Evolutionary conservation across 2,329 filamentous ascomycete species (phyloP).

Genomic region (Colletotrichum lupini): DNA sequence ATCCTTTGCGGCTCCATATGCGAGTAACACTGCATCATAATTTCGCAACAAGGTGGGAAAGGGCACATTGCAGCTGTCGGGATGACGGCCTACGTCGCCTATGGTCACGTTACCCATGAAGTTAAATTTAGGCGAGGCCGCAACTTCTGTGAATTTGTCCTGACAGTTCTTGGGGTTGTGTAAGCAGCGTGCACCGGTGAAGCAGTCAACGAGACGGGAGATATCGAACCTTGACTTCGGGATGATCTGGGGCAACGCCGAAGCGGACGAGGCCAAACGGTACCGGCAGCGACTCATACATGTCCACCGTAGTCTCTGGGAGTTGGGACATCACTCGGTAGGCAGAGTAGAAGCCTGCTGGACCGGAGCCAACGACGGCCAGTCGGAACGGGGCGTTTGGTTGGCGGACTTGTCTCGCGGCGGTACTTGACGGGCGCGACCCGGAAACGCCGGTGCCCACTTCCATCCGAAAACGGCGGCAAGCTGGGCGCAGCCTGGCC

Average conservation of each 20-base stretch:
- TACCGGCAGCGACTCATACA: constrained; percentile 95
- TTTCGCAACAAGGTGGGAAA: constrained; percentile 78
- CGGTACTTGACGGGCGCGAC: constrained; percentile 4
- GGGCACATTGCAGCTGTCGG: constrained; percentile 65
- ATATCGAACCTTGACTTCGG: constrained; percentile 87
- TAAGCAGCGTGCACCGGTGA: neutral
- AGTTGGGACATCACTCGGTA: constrained; percentile 85
- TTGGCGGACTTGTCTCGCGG: constrained; percentile 29
- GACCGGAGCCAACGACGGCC: constrained; percentile 92
- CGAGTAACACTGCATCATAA: constrained; percentile 92
- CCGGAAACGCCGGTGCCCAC: neutral
- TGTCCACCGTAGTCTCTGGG: constrained; percentile 80
- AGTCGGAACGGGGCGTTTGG: constrained; percentile 71
- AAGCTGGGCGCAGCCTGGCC: neutral
- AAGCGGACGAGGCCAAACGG: constrained; percentile 94
- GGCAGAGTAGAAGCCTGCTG: constrained; percentile 95
- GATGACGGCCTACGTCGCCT: constrained; percentile 62
- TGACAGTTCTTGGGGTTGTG: constrained; percentile 80
- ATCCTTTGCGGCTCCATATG: constrained; percentile 92
- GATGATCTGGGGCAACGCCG: constrained; percentile 97
- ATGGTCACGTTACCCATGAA: constrained; percentile 92
- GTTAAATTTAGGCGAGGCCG: constrained; percentile 82
- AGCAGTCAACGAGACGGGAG: neutral
- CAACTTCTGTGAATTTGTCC: constrained; percentile 92
- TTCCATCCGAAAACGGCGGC: neutral